Percentiles rank a stretch among this genome's conserved stretches.
phyloP scores from a whole-genome alignment of 2,329 filamentous ascomycete genomes.

The Karstenula rhodostoma region DNA sequence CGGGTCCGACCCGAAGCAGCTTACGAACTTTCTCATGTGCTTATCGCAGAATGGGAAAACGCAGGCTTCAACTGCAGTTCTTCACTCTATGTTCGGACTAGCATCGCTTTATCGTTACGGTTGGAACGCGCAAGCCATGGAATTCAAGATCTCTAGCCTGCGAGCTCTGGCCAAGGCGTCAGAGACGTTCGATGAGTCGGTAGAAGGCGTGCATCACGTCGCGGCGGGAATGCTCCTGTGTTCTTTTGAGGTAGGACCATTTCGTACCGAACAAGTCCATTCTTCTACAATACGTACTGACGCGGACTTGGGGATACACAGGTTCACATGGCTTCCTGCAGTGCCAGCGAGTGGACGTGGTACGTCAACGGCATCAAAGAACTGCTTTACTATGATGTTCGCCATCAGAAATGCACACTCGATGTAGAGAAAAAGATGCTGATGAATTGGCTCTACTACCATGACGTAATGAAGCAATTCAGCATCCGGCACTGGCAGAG shows the following conservation, averaged over 20 bases:
- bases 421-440: constrained; percentile 16
- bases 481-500: constrained; percentile 21
- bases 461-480: constrained; percentile 27
- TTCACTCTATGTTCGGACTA: constrained; percentile 21
- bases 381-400: constrained; percentile 13
- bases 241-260: constrained; percentile 20
- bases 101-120: constrained; percentile 25
- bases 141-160: constrained; percentile 21
- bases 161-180: constrained; percentile 14
- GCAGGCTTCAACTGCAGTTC: constrained; percentile 18
- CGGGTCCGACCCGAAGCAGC: constrained; percentile 9
- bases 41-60: constrained; percentile 16
- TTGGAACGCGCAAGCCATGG: constrained; percentile 20
- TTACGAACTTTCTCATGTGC: constrained; percentile 16
- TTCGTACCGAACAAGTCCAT: not conserved
- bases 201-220: constrained; percentile 21
- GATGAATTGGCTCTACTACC: constrained; percentile 31
- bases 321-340: constrained; percentile 21
- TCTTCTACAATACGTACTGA: constrained; percentile 2
- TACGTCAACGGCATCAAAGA: constrained; percentile 24
- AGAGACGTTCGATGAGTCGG: not conserved
- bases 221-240: constrained; percentile 26
- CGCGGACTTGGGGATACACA: not conserved
- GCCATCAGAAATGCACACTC: not conserved
- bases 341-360: constrained; percentile 25